A percentile compares a stretch with the other conserved stretches of the same genome.
phyloP scores from a whole-genome alignment of 2,329 filamentous ascomycete genomes.

The Fusarium brevicatenulatum region DNA sequence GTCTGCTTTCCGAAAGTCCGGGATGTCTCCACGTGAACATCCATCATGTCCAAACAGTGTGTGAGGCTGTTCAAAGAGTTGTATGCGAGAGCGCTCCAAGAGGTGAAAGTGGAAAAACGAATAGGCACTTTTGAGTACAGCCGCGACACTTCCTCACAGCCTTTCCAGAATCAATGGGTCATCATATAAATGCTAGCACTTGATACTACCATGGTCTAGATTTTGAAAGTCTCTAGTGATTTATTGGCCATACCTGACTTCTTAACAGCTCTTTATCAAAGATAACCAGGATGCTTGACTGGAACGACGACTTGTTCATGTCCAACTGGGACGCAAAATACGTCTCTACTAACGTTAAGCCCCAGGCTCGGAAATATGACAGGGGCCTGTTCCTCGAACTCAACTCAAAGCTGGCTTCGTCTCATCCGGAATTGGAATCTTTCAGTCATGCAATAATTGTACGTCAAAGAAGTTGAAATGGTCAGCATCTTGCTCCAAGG shows the following conservation, averaged over 20 bases:
- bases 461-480: not conserved
- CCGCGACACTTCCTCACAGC: not conserved
- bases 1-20: not conserved
- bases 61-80: too few relatives aligned
- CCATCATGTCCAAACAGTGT: too few relatives aligned
- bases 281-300: constrained; percentile 19
- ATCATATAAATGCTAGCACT: not conserved
- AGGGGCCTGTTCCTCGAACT: constrained; percentile 9
- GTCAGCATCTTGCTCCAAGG: accelerated
- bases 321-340: constrained; percentile 27
- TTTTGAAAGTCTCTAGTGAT: too few relatives aligned
- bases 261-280: too few relatives aligned
- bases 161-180: not conserved
- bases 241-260: too few relatives aligned
- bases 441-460: constrained; percentile 22
- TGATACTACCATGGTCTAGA: not conserved
- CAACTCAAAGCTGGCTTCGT: not conserved
- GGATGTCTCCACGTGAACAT: too few relatives aligned
- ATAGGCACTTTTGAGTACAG: not conserved
- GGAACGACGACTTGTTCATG: constrained; percentile 22
- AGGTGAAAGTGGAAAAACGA: too few relatives aligned
- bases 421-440: not conserved
- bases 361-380: constrained; percentile 11
- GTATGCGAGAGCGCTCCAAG: not conserved
- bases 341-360: constrained; percentile 27